phyloP scores from a whole-genome alignment of 139 green algal species.

The Gonium pectorale region DNA sequence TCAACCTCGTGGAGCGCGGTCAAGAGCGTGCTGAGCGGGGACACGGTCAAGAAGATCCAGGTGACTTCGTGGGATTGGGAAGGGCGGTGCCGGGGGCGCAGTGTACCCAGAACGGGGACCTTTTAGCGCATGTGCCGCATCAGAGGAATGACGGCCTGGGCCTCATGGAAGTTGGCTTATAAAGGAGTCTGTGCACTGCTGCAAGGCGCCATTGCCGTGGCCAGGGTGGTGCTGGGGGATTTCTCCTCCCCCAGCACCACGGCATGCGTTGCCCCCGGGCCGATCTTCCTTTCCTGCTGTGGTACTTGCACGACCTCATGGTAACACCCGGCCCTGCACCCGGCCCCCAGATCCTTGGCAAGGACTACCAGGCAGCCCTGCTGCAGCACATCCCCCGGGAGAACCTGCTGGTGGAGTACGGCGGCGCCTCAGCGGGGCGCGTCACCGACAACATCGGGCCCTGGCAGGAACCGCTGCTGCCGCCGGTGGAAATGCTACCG shows the following conservation, averaged over 20 bases:
- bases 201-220: too few species aligned
- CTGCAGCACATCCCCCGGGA: constrained; percentile 38
- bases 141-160: too few species aligned
- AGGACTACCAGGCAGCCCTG: constrained; percentile 41
- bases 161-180: too few species aligned
- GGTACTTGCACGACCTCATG: neutral
- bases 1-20: constrained; percentile 15
- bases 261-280: too few species aligned
- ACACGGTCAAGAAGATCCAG: constrained; percentile 38
- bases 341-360: constrained; percentile 44
- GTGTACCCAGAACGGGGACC: too few species aligned
- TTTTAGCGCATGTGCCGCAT: too few species aligned
- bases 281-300: too few species aligned
- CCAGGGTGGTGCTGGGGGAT: too few species aligned
- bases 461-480: neutral
- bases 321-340: neutral
- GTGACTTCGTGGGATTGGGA: too few species aligned
- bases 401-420: constrained; percentile 48
- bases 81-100: too few species aligned
- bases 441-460: constrained; percentile 36
- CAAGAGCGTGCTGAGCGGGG: constrained; percentile 25
- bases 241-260: too few species aligned
- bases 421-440: constrained; percentile 19
- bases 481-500: neutral
- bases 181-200: too few species aligned